These are phyloP conservation scores for Sarocladium oryzae DNA, from an alignment of 2,329 filamentous ascomycete species.

Conservation along the genomic window DNA sequence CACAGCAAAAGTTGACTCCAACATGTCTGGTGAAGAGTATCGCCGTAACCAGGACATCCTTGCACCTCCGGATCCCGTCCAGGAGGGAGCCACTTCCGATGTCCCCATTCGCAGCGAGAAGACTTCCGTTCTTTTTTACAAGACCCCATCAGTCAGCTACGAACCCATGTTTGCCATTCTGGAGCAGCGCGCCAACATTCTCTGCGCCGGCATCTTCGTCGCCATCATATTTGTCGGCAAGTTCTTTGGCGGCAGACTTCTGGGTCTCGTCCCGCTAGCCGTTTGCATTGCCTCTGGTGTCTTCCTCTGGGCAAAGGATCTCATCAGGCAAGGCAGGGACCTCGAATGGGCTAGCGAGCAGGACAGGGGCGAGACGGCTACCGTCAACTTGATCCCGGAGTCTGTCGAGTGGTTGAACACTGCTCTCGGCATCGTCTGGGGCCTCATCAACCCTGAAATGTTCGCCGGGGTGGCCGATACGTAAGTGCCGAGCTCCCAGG, in stretches of 20 bases:
- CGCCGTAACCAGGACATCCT: constrained; percentile 81
- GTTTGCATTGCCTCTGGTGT: constrained; percentile 69
- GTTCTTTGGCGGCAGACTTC: constrained; percentile 69
- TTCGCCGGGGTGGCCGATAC: constrained; percentile 89
- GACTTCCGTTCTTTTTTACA: constrained; percentile 93
- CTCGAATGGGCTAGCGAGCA: constrained; percentile 86
- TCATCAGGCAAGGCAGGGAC: constrained; percentile 74
- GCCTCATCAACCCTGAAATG: constrained; percentile 91
- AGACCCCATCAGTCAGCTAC: constrained; percentile 82
- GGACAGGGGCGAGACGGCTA: constrained; percentile 76
- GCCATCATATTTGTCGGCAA: constrained; percentile 72
- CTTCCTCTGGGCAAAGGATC: constrained; percentile 84
- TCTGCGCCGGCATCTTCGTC: constrained; percentile 65
- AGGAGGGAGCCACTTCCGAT: constrained; percentile 77
- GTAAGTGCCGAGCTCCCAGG: constrained; percentile 18
- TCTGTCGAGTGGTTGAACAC: constrained; percentile 97
- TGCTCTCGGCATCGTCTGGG: constrained; percentile 77
- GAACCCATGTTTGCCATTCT: constrained; percentile 78
- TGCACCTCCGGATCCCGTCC: constrained; percentile 81
- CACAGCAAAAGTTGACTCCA: constrained; percentile 62
- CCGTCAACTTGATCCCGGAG: constrained; percentile 83
- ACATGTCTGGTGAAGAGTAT: constrained; percentile 73
- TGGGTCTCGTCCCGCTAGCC: constrained; percentile 69
- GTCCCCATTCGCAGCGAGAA: constrained; percentile 95
- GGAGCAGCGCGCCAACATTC: constrained; percentile 64